Conservation (phyloP, 2,329 filamentous ascomycete species). For the Hypoxylon sp. region DNA sequence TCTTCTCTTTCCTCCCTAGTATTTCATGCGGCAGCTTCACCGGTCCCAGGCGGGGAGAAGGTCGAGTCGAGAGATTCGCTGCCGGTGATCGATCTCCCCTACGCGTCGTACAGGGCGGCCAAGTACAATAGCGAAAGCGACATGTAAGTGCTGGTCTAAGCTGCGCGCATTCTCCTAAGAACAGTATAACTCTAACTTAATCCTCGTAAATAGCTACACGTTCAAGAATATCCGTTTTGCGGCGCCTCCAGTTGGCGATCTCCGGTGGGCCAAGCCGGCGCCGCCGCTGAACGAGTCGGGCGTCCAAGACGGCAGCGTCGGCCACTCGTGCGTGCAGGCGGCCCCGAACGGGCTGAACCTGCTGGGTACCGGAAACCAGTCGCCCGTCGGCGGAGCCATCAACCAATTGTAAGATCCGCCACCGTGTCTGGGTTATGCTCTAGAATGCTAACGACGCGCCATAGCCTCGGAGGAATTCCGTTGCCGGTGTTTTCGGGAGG, state of each 20-base stretch:
- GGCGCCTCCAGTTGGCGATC: constrained; percentile 50
- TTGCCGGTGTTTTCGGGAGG: constrained; percentile 8
- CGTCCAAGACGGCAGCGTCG: constrained; percentile 43
- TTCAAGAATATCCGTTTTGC: constrained; percentile 56
- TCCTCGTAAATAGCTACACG: constrained; percentile 36
- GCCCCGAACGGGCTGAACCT: constrained; percentile 16
- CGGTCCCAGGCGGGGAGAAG: neutral
- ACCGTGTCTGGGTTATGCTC: neutral
- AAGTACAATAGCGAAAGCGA: constrained; percentile 1
- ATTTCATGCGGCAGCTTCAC: neutral
- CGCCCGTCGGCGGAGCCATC: constrained; percentile 1
- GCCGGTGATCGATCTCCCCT: constrained; percentile 5
- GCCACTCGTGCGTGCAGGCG: constrained; percentile 16
- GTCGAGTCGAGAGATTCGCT: neutral
- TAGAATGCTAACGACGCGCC: neutral
- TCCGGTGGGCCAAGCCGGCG: constrained; percentile 52
- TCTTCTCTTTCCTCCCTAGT: neutral
- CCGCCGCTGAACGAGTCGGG: constrained; percentile 45
- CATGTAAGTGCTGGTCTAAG: neutral
- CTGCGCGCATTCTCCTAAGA: neutral
- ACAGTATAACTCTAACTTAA: neutral
- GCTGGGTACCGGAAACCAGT: constrained; percentile 8
- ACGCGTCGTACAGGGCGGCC: constrained; percentile 7
- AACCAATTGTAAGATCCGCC: constrained; percentile 3
- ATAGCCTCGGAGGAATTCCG: constrained; percentile 14